Base-by-base conservation (phyloP, 768 basidiomycete genomes). In the Rhodosporidiobolus sp. region DNA sequence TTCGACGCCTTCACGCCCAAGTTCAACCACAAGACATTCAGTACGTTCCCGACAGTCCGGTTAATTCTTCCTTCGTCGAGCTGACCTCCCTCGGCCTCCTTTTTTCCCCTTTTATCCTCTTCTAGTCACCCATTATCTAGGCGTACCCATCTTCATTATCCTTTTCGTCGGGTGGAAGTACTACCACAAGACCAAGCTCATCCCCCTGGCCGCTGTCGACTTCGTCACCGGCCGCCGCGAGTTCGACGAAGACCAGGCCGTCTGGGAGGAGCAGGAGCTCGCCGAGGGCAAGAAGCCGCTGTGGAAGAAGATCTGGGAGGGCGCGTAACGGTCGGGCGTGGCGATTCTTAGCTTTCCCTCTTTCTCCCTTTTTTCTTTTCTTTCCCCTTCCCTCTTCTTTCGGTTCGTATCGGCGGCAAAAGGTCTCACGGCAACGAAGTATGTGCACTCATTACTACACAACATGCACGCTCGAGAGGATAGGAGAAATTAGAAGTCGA, bases 401-500 rank as follows among this genome's bases (percentile, higher is more conserved):
- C 22, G 26, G 52, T 19, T n/a, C 52, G 20, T 28, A 43, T 53
- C 20, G 22, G 24, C 52, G n/a, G 28, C 52, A 43, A 43, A 43
- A 43, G 8, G 38, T 7, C 14, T 43, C 38, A 43, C 38, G 38
- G 14, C 7, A 43, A 7, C 38, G 38, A n/a, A 43, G 38, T 43
- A 7, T 48, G 46, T 48, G 46, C 46, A 43, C 38, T 43, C 38
- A 43, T 14, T 43, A 7, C 38, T 7, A 43, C n/a, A n/a, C 38
- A 43, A 43, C 38, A 43, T 7, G 38, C 38, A 43, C 38, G 38
- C 8, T 14, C 7, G 14, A 14, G 38, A 7, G 38, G 38, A 14
- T 7, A 43, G 14, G 38, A 43, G 38, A 49, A 19, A 26, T 53
- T 58, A 95, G 79, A 96, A 98, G 69, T 97, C 94, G 79, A 97